Conservation (phyloP, 192 early-diverging fungal species). For the Mortierella claussenii region DNA sequence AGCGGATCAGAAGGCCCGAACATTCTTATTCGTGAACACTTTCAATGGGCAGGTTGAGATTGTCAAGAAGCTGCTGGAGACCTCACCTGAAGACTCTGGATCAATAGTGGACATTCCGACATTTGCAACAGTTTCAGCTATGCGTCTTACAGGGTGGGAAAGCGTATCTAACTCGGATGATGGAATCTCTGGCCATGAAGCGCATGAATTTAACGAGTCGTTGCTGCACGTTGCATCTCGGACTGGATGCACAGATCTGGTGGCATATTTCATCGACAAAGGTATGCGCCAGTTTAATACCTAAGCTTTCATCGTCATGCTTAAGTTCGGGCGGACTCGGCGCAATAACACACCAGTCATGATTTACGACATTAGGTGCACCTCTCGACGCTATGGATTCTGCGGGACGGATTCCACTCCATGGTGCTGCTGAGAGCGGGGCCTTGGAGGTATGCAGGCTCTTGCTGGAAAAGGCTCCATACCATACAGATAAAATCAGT, state of each 20-base stretch:
- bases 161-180: slow-evolving; percentile 11
- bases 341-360: no score
- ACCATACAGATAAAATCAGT: slow-evolving; percentile 31
- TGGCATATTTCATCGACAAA: slow-evolving; percentile 18
- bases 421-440: slow-evolving; percentile 32
- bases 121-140: slow-evolving; percentile 15
- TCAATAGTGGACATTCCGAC: slow-evolving; percentile 10
- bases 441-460: slow-evolving; percentile 23
- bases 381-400: slow-evolving; percentile 48
- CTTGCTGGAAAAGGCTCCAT: slow-evolving; percentile 37
- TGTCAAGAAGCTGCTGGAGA: slow-evolving; percentile 34
- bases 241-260: slow-evolving; percentile 22
- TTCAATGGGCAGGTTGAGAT: slow-evolving; percentile 10
- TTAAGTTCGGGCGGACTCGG: no score
- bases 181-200: background rate
- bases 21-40: slow-evolving; percentile 27
- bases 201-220: slow-evolving; percentile 31
- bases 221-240: slow-evolving; percentile 48
- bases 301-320: no score
- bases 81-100: background rate
- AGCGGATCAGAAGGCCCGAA: slow-evolving; percentile 28
- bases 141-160: slow-evolving; percentile 48
- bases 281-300: slow-evolving; percentile 18
- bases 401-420: slow-evolving; percentile 39
- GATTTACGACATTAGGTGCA: slow-evolving; percentile 30